Evolutionary conservation across 495 filamentous ascomycete species (phyloP).

Genomic region (Geopyxis carbonaria): DNA sequence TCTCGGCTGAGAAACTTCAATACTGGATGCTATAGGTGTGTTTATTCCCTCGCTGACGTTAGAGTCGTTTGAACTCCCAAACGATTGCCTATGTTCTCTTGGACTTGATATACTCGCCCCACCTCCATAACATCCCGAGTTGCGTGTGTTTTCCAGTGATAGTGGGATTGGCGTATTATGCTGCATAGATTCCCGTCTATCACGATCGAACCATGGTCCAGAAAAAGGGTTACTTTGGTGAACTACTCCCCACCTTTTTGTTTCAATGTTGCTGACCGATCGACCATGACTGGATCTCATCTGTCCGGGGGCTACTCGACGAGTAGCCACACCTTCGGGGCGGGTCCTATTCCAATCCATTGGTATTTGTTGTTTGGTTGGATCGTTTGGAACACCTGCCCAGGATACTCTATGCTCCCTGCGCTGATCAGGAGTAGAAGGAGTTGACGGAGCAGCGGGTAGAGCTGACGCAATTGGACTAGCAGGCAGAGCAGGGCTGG

Average conservation of each 20-base stretch:
- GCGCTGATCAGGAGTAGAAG: not conserved
- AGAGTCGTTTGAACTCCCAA: constrained; percentile 19
- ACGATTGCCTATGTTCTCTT: constrained; percentile 16
- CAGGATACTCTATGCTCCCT: not conserved
- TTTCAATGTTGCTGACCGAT: constrained; percentile 9
- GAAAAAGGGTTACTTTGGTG: constrained; percentile 6
- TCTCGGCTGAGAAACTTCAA: constrained; percentile 16
- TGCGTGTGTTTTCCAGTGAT: constrained; percentile 12
- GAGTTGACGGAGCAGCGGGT: too few relatives aligned
- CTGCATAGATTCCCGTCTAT: constrained; percentile 9
- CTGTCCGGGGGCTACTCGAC: constrained; percentile 6
- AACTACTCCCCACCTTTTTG: constrained; percentile 8
- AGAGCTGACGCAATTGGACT: too few relatives aligned
- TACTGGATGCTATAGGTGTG: constrained; percentile 15
- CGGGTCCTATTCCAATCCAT: too few relatives aligned
- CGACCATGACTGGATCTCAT: constrained; percentile 5
- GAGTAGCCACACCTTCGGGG: not conserved
- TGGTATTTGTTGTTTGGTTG: not conserved
- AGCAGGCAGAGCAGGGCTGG: not conserved
- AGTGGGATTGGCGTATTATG: not conserved
- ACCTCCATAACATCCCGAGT: constrained; percentile 15
- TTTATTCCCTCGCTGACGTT: constrained; percentile 19
- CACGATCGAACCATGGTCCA: constrained; percentile 4
- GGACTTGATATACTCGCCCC: constrained; percentile 17
- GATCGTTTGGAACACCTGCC: not conserved